Percentiles rank a stretch among this genome's conserved stretches.
phyloP scores from a whole-genome alignment of 2,329 filamentous ascomycete species.

The Cordyceps javanica region DNA sequence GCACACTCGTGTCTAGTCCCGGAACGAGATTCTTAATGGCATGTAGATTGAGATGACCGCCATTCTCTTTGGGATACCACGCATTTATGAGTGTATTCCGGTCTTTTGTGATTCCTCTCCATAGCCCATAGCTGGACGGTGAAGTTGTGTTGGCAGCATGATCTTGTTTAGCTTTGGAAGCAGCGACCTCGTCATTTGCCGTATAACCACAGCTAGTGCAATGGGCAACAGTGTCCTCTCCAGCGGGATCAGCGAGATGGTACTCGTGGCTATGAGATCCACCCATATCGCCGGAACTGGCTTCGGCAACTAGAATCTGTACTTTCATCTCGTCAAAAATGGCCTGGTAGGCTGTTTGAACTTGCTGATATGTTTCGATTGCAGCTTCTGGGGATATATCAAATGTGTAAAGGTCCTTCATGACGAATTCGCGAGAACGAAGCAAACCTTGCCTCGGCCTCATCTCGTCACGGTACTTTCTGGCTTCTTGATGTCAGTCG shows the following conservation, averaged over 20 bases:
- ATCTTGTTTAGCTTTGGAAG: constrained; percentile 20
- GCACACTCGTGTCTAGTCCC: constrained; percentile 65
- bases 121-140: constrained; percentile 32
- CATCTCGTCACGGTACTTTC: constrained; percentile 92
- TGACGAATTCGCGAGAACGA: constrained; percentile 83
- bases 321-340: constrained; percentile 80
- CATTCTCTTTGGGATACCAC: constrained; percentile 48
- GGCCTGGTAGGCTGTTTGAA: constrained; percentile 64
- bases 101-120: constrained; percentile 63
- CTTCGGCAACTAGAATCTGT: constrained; percentile 77
- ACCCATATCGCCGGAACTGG: constrained; percentile 94
- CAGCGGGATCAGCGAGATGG: constrained; percentile 71
- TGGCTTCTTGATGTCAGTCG: constrained; percentile 43
- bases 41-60: constrained; percentile 39
- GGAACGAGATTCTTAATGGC: constrained; percentile 61
- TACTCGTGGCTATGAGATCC: constrained; percentile 92
- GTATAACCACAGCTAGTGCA: constrained; percentile 70
- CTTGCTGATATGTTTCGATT: constrained; percentile 70
- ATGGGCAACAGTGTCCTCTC: constrained; percentile 78
- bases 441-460: constrained; percentile 83
- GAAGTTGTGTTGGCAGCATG: not conserved
- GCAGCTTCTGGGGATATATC: constrained; percentile 64
- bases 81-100: constrained; percentile 62
- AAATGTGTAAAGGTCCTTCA: constrained; percentile 99
- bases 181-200: constrained; percentile 82